Evolutionary conservation across 148 eudicot genomes (phyloP).

Genomic region (Salicornia ramosissima): DNA sequence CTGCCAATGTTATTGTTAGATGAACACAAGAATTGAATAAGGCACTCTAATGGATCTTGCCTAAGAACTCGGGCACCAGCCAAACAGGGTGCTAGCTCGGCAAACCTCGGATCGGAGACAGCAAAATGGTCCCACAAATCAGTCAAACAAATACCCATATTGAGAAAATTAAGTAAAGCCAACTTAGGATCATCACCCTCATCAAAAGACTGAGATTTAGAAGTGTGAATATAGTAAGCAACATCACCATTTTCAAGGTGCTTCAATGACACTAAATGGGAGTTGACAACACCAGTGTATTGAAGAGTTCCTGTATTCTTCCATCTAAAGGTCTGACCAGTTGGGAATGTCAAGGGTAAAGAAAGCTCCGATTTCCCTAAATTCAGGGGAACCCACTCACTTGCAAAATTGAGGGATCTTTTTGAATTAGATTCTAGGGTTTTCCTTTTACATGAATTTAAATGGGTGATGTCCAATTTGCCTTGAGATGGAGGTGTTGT

Average conservation of each 20-base stretch:
- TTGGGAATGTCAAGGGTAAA: conserved; percentile 79
- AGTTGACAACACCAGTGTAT: conserved; percentile 70
- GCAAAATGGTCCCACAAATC: conserved; percentile 67
- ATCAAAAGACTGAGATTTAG: conserved; percentile 9
- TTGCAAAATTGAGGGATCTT: conserved; percentile 26
- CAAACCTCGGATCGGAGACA: conserved; percentile 61
- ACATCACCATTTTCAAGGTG: conserved; percentile 54
- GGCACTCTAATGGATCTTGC: conserved; percentile 89
- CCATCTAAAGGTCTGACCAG: conserved; percentile 97
- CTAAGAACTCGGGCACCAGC: conserved; percentile 88
- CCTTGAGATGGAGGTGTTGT: conserved; percentile 46
- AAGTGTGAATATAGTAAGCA: conserved; percentile 41
- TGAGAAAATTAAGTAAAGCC: conserved; percentile 70
- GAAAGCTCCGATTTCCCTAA: conserved; percentile 60
- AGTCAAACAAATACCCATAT: conserved; percentile 54
- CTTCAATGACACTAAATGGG: conserved; percentile 69
- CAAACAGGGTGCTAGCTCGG: conserved; percentile 48
- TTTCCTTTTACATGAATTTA: conserved; percentile 19
- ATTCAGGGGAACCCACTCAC: conserved; percentile 62
- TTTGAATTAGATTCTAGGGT: conserved; percentile 27
- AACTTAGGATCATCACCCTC: conserved; percentile 30
- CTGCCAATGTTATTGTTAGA: conserved; percentile 80
- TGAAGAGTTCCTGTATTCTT: conserved; percentile 57
- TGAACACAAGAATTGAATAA: conserved; percentile 80
- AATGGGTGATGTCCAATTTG: conserved; percentile 23